Percentiles rank a stretch among this genome's conserved stretches.
Evolutionary conservation across 2,329 filamentous ascomycete species (phyloP).

Genomic region (Botrytis pseudocinerea): DNA sequence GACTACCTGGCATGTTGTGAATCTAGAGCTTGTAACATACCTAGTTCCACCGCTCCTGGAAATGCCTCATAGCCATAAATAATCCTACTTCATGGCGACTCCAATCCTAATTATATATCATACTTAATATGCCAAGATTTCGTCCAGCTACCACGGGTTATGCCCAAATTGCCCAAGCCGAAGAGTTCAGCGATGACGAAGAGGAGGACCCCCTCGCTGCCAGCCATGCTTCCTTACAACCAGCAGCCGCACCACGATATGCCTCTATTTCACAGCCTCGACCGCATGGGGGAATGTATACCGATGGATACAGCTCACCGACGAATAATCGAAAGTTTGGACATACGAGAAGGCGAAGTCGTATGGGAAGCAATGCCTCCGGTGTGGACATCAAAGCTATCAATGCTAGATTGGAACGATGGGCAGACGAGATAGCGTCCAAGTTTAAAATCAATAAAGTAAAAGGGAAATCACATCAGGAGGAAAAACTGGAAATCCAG

Average conservation of each 20-base stretch:
- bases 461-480: conserved; percentile 72
- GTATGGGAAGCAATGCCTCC: conserved; percentile 69
- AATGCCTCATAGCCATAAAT: conserved; percentile 7
- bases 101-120: conserved; percentile 6
- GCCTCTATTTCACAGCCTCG: conserved; percentile 62
- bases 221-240: conserved; percentile 55
- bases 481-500: conserved; percentile 90
- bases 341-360: conserved; percentile 45
- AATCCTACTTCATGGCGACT: conserved; percentile 18
- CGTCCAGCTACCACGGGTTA: conserved; percentile 75
- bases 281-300: conserved; percentile 60
- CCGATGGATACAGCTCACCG: conserved; percentile 44
- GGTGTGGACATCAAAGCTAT: conserved; percentile 98
- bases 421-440: conserved; percentile 96
- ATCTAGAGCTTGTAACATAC: conserved; percentile 17
- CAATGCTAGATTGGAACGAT: conserved; percentile 89
- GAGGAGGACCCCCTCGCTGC: conserved; percentile 63
- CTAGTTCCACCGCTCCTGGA: neutral
- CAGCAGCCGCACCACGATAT: conserved; percentile 60
- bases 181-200: conserved; percentile 62
- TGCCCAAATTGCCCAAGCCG: conserved; percentile 80
- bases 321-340: conserved; percentile 47
- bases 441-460: conserved; percentile 88
- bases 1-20: conserved; percentile 16
- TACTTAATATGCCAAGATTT: conserved; percentile 36